phyloP scores from a whole-genome alignment of 495 filamentous ascomycete genomes.

The Penicillium fimorum region DNA sequence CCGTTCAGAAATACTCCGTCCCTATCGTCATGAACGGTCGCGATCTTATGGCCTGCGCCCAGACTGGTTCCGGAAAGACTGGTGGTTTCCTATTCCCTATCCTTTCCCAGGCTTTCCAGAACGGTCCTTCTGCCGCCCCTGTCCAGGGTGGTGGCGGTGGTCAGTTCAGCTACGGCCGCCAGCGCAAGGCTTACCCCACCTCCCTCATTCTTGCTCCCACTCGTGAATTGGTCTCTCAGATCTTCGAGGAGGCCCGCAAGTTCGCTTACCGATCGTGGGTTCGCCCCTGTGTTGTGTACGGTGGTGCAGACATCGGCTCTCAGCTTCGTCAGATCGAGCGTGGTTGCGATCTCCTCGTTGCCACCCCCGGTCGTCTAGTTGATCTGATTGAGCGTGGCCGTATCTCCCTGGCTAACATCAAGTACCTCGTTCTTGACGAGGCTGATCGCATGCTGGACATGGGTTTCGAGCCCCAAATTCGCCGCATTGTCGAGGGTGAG shows the following conservation, averaged over 20 bases:
- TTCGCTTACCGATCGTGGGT: slow-evolving; percentile 99
- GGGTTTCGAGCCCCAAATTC: slow-evolving; percentile 99
- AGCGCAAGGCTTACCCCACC: slow-evolving; percentile 93
- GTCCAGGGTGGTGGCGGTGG: slow-evolving; percentile 47
- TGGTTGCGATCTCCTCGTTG: slow-evolving; percentile 94
- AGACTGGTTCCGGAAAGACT: slow-evolving; percentile 99
- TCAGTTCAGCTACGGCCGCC: slow-evolving; percentile 67
- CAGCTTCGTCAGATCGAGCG: slow-evolving; percentile 97
- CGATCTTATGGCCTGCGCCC: slow-evolving; percentile 98
- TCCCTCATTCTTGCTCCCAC: slow-evolving; percentile 94
- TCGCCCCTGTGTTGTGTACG: slow-evolving; percentile 95
- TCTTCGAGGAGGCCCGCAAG: slow-evolving; percentile 96
- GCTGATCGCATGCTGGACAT: slow-evolving; percentile 99
- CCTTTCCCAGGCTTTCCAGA: slow-evolving; percentile 89
- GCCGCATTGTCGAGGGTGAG: slow-evolving; percentile 95
- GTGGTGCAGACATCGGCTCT: slow-evolving; percentile 95
- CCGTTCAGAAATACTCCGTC: slow-evolving; percentile 97
- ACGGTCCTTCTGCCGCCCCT: slow-evolving; percentile 72
- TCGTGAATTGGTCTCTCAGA: slow-evolving; percentile 97
- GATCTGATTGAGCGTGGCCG: slow-evolving; percentile 98
- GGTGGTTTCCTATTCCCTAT: slow-evolving; percentile 99
- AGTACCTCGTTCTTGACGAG: slow-evolving; percentile 98
- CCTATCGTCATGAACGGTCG: slow-evolving; percentile 95
- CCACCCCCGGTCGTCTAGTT: slow-evolving; percentile 93
- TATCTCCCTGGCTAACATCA: slow-evolving; percentile 95